phyloP scores from a whole-genome alignment of 1,139 yeast species.

The Geotrichum restrictum region DNA sequence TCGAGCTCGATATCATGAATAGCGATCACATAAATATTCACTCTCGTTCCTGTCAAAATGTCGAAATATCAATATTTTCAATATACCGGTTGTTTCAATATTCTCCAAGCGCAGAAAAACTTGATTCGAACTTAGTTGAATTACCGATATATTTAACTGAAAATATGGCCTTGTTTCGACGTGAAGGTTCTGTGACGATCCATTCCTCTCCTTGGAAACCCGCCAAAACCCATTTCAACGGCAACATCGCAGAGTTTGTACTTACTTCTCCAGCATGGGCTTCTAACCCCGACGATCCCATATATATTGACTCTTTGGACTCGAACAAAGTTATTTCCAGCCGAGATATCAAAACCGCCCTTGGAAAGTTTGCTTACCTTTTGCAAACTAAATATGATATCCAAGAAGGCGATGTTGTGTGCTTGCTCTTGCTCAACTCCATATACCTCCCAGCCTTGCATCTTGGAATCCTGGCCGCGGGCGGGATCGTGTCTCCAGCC shows the following conservation, averaged over 20 bases:
- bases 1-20: too few species aligned
- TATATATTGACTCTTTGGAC: slow-evolving; percentile 20
- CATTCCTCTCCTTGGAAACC: slow-evolving; percentile 20
- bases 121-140: too few species aligned
- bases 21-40: too few species aligned
- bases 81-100: too few species aligned
- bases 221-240: slow-evolving; percentile 5
- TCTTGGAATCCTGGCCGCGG: slow-evolving; percentile 35
- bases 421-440: slow-evolving; percentile 35
- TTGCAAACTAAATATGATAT: slow-evolving; percentile 29
- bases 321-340: slow-evolving; percentile 23
- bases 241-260: slow-evolving; percentile 20
- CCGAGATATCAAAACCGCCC: slow-evolving; percentile 25
- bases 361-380: slow-evolving; percentile 28
- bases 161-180: slow-evolving; percentile 12
- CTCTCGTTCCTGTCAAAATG: too few species aligned
- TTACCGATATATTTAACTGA: too few species aligned
- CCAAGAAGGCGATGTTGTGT: slow-evolving; percentile 34
- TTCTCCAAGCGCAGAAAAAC: too few species aligned
- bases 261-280: slow-evolving; percentile 12
- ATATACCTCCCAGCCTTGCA: slow-evolving; percentile 35
- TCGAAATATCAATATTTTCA: too few species aligned
- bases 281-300: slow-evolving; percentile 3
- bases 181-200: slow-evolving; percentile 12
- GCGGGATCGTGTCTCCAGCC: slow-evolving; percentile 40